Evolutionary conservation across 2,329 filamentous ascomycete species (phyloP).

Genomic region (Neobulgaria alba): DNA sequence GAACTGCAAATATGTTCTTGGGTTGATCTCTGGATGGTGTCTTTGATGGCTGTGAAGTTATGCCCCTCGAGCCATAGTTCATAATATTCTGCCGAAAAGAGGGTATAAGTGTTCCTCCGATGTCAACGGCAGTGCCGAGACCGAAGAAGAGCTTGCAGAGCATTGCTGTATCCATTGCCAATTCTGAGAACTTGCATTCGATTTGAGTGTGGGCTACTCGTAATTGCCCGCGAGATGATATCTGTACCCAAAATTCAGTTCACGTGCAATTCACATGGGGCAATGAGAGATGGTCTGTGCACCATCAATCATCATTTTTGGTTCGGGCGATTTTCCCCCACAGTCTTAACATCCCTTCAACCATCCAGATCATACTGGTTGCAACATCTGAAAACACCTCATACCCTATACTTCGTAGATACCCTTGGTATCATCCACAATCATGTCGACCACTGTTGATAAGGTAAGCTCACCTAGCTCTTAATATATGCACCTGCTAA

Average conservation of each 20-base stretch:
- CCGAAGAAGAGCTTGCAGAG: conserved; percentile 25
- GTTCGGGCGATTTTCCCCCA: background rate
- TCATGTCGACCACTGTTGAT: conserved; percentile 94
- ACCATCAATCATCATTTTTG: background rate
- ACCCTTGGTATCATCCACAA: conserved; percentile 26
- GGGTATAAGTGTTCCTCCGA: conserved; percentile 24
- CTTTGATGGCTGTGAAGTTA: conserved; percentile 3
- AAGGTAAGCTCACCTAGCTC: conserved; percentile 52
- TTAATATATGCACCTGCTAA: conserved; percentile 12
- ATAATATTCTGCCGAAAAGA: conserved; percentile 24
- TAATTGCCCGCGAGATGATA: too few relatives aligned
- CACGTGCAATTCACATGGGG: too few relatives aligned
- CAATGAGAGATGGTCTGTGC: background rate
- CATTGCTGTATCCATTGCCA: conserved; percentile 19
- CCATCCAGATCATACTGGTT: background rate
- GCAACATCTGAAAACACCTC: conserved; percentile 2
- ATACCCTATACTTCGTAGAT: background rate
- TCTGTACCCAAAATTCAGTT: too few relatives aligned
- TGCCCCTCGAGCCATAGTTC: conserved; percentile 26
- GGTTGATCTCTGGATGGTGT: background rate
- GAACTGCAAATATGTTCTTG: conserved; percentile 1
- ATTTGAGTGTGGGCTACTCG: too few relatives aligned
- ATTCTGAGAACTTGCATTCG: too few relatives aligned
- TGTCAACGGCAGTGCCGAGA: conserved; percentile 18
- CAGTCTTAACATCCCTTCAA: background rate